phyloP scores from a whole-genome alignment of 2,329 filamentous ascomycete genomes.

The Kalaharituber pfeilii region DNA sequence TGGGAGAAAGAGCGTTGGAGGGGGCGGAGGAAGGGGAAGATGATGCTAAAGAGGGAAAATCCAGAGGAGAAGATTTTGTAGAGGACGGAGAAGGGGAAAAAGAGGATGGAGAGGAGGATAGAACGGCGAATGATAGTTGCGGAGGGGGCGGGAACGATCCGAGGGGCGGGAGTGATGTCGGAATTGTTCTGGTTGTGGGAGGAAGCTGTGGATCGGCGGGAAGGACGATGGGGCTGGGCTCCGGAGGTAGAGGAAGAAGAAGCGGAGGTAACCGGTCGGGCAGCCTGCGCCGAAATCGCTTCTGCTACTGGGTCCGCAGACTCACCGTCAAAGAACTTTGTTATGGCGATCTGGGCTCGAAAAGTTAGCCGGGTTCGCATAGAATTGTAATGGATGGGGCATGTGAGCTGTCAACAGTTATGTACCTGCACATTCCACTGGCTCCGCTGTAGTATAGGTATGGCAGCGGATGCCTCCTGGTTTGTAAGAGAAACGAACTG shows the following conservation, averaged over 20 bases:
- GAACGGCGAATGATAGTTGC: slow-evolving; percentile 53
- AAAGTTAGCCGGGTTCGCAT: slow-evolving; percentile 18
- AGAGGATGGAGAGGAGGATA: slow-evolving; percentile 57
- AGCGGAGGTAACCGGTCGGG: slow-evolving; percentile 26
- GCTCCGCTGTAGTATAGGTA: slow-evolving; percentile 63
- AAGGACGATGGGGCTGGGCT: slow-evolving; percentile 24
- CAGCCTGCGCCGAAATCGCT: slow-evolving; percentile 45
- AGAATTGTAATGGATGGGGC: background rate
- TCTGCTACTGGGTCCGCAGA: slow-evolving; percentile 65
- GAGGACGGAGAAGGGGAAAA: slow-evolving; percentile 64
- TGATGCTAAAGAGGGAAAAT: slow-evolving; percentile 51
- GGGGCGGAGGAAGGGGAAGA: slow-evolving; percentile 53
- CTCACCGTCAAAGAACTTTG: slow-evolving; percentile 96
- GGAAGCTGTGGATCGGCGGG: slow-evolving; percentile 24
- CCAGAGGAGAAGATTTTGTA: slow-evolving; percentile 53
- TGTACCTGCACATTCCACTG: slow-evolving; percentile 88
- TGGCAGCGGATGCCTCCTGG: slow-evolving; percentile 57
- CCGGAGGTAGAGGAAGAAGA: slow-evolving; percentile 1
- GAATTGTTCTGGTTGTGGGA: too few relatives aligned
- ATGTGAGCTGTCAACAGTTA: background rate
- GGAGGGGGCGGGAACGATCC: slow-evolving; percentile 60
- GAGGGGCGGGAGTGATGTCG: slow-evolving; percentile 53
- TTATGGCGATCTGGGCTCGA: slow-evolving; percentile 60
- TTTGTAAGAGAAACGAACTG: slow-evolving; percentile 80
- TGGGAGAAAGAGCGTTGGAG: slow-evolving; percentile 22